Conservation (phyloP, 1,284 basidiomycete genomes). For the Naganishia sp. region DNA sequence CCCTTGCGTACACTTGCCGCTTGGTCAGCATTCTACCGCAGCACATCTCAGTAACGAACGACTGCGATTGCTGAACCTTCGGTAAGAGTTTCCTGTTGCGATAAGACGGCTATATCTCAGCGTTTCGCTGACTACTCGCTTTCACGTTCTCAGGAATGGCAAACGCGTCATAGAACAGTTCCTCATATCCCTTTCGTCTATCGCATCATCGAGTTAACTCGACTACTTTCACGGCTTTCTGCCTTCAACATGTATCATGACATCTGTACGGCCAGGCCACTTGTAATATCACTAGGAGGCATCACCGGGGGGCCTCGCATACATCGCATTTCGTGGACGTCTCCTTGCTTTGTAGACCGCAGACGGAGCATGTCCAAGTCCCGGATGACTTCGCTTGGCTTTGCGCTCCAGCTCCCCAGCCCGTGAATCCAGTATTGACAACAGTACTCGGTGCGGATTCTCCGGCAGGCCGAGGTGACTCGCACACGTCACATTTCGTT, state of each 20-base stretch:
- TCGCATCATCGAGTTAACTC: slow-evolving; percentile 1
- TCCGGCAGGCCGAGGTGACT: slow-evolving; percentile 15
- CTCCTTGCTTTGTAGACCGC: slow-evolving; percentile 23
- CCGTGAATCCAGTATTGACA: slow-evolving; percentile 18
- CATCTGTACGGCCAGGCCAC: not conserved
- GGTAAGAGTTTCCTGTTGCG: slow-evolving; percentile 36
- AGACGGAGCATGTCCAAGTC: slow-evolving; percentile 18
- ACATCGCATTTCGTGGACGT: slow-evolving; percentile 26
- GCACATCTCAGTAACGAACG: slow-evolving; percentile 56
- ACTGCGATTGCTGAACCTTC: slow-evolving; percentile 54
- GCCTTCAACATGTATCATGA: not conserved
- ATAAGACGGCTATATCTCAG: not conserved
- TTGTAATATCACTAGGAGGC: slow-evolving; percentile 9
- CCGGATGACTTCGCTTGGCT: slow-evolving; percentile 1
- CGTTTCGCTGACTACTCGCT: no score
- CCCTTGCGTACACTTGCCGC: slow-evolving; percentile 52
- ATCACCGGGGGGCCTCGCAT: slow-evolving; percentile 19
- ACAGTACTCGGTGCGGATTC: not conserved
- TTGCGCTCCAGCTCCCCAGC: slow-evolving; percentile 15
- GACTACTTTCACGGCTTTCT: not conserved
- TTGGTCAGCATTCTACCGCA: slow-evolving; percentile 46
- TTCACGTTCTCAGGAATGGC: slow-evolving; percentile 42
- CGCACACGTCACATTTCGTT: slow-evolving; percentile 33
- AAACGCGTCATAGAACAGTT: slow-evolving; percentile 52
- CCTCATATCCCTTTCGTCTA: slow-evolving; percentile 33